Evolutionary conservation across 768 basidiomycete species (phyloP), one percentile per base, ranked within the genome.

Genomic region (Russula griseocarnosa): DNA sequence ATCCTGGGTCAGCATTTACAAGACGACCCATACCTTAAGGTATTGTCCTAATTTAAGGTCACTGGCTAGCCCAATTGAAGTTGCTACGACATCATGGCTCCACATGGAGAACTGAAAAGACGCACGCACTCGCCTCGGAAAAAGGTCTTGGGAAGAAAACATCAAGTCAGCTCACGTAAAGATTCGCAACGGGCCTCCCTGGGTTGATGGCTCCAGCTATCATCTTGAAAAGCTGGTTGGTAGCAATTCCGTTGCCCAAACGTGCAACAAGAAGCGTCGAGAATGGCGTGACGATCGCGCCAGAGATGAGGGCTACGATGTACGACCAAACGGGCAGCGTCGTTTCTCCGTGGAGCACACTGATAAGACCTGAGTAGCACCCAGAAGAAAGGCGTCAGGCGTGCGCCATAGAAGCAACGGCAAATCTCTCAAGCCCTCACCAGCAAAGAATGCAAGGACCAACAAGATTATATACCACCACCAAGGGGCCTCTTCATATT

Each of bases 221-320:
- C 84, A 86, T 86, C 73, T 84, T 84, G 81, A 85, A 83, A 61
- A 86, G 70, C 69, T 84, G 81, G 66, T 80, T 82, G 6, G 85
- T 86, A 3, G 79, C 80, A 51, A 87, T 75, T 20, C 83, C 84
- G 66, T 78, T 84, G 24, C 85, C 85, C 78, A 85, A 78, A n/a
- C 84, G 79, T 16, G 81, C 84, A 67, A 69, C 82, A 0, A 86
- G 75, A 6, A 84, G 67, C 0, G 80, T 83, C 1, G 83, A 84
- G 71, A 86, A 84, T 0, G 83, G 83, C 73, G 82, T 61, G 10
- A 74, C 59, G 56, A 73, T 64, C 63, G 66, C 76, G 42, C 84
- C 84, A 16, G 83, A 71, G 13, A 82, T 70, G 22, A 87, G 72
- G 0, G 86, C 83, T 55, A 83, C 71, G 38, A 87, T 79, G 70